Evolutionary conservation across 192 early-diverging fungal species (phyloP), one percentile per base, ranked within the genome.

Genomic region (Haplosporangium gracile): DNA sequence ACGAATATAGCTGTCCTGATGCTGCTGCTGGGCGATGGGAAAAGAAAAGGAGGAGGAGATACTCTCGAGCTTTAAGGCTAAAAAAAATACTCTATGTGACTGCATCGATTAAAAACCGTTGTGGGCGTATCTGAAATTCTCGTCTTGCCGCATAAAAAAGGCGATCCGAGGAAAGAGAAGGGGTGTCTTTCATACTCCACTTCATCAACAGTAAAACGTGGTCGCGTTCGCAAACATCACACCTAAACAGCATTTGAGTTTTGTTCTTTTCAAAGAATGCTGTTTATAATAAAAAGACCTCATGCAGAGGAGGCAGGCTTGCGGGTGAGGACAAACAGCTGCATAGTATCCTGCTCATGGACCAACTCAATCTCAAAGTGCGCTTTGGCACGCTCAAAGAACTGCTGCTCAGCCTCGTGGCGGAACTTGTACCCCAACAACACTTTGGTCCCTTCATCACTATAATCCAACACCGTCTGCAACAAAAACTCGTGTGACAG

Each of bases 351-450:
- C 71, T 86, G 84, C 49, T 86, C 68, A 43, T 86, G 84, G 26
- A 86, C 84, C 40, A 65, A 55, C 49, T 68, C 76, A 75, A 86
- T 86, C 13, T 86, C 40, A 34, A 86, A 86, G 29, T 69, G 63
- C 2, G 16, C 43, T 26, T 81, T 86, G 18, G 84, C 84, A 49
- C 75, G 55, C 11, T 74, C 78, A 81, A 86, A 86, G 68, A 86
- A 86, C 71, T 86, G 53, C 22, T 77, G 75, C 57, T 86, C 84
- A 34, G 79, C 70, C 36, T 80, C 78, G 34, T 86, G 84, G 47
- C 84, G 79, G 74, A 86, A 86, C 76, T 86, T 86, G 72, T 86
- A 86, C 22, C 84, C 84, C 49, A 86, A 72, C 65, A 86, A 24
- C 5, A 86, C 76, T 43, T 81, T 86, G 9, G 84, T 86, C 71